Evolutionary conservation across 179 eudicot species (phyloP), one percentile per base, ranked within the genome.

Genomic region (Corrigiola litoralis): DNA sequence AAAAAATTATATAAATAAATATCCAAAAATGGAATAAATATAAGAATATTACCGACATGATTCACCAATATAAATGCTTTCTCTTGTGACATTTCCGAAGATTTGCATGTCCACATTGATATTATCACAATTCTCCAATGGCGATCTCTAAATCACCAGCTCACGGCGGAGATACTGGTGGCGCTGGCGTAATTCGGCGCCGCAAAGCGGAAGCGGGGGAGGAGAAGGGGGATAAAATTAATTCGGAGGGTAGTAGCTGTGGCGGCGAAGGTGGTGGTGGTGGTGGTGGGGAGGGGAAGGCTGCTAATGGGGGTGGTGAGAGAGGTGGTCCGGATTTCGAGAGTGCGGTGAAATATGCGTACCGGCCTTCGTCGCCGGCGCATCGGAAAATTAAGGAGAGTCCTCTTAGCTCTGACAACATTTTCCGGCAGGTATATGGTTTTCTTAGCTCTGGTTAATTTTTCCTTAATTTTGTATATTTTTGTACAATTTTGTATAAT

Each of bases 401-500:
- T 73, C 98, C 98, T 42, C 90, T 92, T 14, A 92, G 98, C 64
- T 92, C 98, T 31, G 97, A 85, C 75, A 90, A 92, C 31, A 92
- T 92, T 68, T 92, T 92, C 57, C 88, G 83, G 66, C 97, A 92
- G 95, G 98, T 92, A 56, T 65, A 23, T 14, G 16, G 37, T 24
- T 25, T 5, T 1, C 0, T 18, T 1, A 5, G 23, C 11, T 57
- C 0, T n/a, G 5, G 6, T 58, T 38, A 3, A 23, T 21, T 12
- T 36, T 29, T 51, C 17, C 4, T 4, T 12, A 24, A 31, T 33
- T 34, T 52, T 0, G 8, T 52, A 14, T 29, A n/a, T n/a, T n/a
- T 28, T 1, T 29, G 38, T 53, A 28, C 3, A n/a, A 5, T 31
- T 53, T n/a, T 14, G 16, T 16, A 1, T 20, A 28, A n/a, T n/a